These are phyloP conservation scores for Nigrograna mackinnonii DNA, from an alignment of 2,329 filamentous ascomycete genomes.

Conservation along the genomic window DNA sequence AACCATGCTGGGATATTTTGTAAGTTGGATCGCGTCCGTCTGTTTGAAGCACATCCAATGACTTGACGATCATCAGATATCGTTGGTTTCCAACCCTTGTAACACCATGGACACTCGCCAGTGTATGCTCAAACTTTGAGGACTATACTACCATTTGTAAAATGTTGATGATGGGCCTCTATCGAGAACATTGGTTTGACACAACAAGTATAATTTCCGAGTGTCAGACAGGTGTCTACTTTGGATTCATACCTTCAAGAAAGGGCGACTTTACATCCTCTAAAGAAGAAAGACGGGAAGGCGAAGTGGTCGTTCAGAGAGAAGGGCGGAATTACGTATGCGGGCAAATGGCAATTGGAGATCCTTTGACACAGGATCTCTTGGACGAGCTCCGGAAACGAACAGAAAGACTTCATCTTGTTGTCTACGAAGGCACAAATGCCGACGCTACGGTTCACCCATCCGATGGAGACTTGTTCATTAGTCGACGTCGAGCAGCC, in stretches of 20 bases:
- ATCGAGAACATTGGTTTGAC: constrained; percentile 30
- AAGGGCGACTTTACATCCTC: constrained; percentile 19
- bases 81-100: constrained; percentile 31
- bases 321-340: constrained; percentile 29
- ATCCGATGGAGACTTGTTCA: constrained; percentile 24
- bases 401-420: constrained; percentile 19
- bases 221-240: constrained; percentile 24
- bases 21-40: constrained; percentile 8
- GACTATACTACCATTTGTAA: constrained; percentile 32
- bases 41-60: too few species aligned
- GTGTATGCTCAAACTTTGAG: constrained; percentile 33
- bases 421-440: constrained; percentile 31
- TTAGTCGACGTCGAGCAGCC: constrained; percentile 21
- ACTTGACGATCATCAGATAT: too few species aligned
- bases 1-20: constrained; percentile 35
- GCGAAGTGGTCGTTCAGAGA: constrained; percentile 13
- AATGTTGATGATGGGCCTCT: constrained; percentile 26
- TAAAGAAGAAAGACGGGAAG: constrained; percentile 6
- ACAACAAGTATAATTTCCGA: constrained; percentile 17
- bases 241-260: constrained; percentile 26
- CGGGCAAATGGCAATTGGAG: constrained; percentile 32
- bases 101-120: constrained; percentile 25
- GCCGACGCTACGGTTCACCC: constrained; percentile 28
- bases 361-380: constrained; percentile 20
- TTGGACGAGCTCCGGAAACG: constrained; percentile 24